phyloP scores from a whole-genome alignment of 805 yeast species.

The Metschnikowia amazonensis region DNA sequence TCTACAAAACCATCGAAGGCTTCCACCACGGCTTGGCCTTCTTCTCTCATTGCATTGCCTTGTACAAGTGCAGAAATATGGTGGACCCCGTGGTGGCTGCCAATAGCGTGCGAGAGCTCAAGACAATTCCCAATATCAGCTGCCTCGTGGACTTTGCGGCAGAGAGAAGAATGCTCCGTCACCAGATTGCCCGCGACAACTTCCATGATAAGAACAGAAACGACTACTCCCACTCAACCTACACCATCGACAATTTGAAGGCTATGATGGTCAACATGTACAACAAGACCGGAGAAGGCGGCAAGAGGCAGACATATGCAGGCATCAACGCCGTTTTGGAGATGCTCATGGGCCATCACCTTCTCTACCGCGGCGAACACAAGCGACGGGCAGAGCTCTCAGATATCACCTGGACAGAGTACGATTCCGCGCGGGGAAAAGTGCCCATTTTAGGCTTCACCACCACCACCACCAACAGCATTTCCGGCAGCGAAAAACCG shows the following conservation, averaged over 20 bases:
- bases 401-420: neutral
- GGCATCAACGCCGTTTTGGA: slow-evolving; percentile 7
- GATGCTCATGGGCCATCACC: slow-evolving; percentile 8
- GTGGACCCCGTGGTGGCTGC: neutral
- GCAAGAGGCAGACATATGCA: neutral
- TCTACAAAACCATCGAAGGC: neutral
- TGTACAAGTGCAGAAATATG: neutral
- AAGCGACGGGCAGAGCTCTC: slow-evolving; percentile 4
- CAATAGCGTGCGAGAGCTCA: neutral
- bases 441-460: slow-evolving; percentile 5
- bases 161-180: neutral
- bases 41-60: slow-evolving; percentile 1
- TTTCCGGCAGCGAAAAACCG: neutral
- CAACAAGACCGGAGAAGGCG: neutral
- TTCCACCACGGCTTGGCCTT: neutral
- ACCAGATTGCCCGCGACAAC: neutral
- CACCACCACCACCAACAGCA: neutral
- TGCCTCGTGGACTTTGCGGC: neutral
- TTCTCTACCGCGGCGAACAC: neutral
- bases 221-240: neutral
- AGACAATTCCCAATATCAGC: neutral
- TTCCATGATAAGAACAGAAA: neutral
- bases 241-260: slow-evolving; percentile 1
- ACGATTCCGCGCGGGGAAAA: slow-evolving; percentile 2
- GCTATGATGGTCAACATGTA: slow-evolving; percentile 3